Base-by-base conservation (phyloP, 2,329 filamentous ascomycete genomes). In the Hypoxylon sp. region DNA sequence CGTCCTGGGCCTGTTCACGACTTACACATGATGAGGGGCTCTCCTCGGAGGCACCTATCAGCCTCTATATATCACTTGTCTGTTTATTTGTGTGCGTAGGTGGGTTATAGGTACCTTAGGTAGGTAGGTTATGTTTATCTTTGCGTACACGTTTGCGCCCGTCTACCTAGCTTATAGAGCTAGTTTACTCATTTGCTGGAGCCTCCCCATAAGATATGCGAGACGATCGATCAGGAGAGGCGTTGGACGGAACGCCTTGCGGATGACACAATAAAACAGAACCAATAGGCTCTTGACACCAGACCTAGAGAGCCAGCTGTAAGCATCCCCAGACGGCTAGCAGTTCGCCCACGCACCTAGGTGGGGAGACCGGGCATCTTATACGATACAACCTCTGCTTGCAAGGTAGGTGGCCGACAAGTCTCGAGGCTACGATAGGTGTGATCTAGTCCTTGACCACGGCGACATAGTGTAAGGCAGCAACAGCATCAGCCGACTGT, bases 261-360 rank as follows among this genome's bases (percentile, higher is more conserved):
- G 20, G 20, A 11, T 15, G 21, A 48, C 46, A 38, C 43, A 31
- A 10, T 35, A 50, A 48, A 40, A 23, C 40, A n/a, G 26, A 9
- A 27, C 55, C 55, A 58, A 54, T 58, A 33, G 27, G 33, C 31
- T 20, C 40, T 8, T 49, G 55, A 58, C 55, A 58, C 55, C 55
- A 48, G 45, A 58, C 43, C 40, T 46, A 37, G 35, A 46, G n/a
- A 31, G n/a, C 38, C 38, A 48, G 21, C 15, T 27, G 24, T 35
- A 47, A 29, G 41, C 11, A 21, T 18, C 18, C 20, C 43, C 23
- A 53, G 43, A 43, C 15, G 15, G 18, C n/a, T 15, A 38, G 23
- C 24, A 27, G 43, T 45, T 33, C 15, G 37, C 43, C 45, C 46
- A 58, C 50, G 50, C 49, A 58, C 43, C 43, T 31, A 33, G 43